Evolutionary conservation across 2,329 filamentous ascomycete genomes (phyloP).

Genomic region (Colletotrichum nymphaeae): DNA sequence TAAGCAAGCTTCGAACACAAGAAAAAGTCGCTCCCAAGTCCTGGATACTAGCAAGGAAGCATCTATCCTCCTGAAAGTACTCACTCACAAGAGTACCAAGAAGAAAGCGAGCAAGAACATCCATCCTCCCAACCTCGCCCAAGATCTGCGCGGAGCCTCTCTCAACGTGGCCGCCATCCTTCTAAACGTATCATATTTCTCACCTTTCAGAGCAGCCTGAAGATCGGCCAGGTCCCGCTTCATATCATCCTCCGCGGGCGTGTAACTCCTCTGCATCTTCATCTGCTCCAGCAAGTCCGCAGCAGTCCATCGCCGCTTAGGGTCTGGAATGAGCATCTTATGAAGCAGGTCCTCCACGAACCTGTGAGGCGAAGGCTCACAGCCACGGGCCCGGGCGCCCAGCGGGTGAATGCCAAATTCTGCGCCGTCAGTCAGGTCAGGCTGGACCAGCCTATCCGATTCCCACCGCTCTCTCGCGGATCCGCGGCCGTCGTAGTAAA

Average conservation of each 20-base stretch:
- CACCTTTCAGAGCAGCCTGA: neutral
- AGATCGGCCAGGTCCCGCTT: neutral
- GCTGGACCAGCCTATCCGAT: neutral
- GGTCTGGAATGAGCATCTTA: constrained; percentile 4
- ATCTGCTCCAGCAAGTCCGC: neutral
- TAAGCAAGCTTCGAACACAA: neutral
- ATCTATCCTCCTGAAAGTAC: neutral
- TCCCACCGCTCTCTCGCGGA: neutral
- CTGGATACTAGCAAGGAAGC: neutral
- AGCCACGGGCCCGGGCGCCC: neutral
- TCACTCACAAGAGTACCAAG: neutral
- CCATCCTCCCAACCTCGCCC: neutral
- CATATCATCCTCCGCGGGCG: neutral
- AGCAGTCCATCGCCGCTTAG: neutral
- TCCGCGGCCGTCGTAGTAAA: neutral
- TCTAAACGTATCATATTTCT: neutral
- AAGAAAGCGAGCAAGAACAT: neutral
- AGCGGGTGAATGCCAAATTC: neutral
- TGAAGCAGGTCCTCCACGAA: neutral
- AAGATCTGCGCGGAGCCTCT: neutral
- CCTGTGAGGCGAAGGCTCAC: neutral
- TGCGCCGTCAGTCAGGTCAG: neutral
- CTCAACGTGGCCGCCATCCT: neutral
- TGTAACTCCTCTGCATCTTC: neutral
- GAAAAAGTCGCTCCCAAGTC: neutral